Evolutionary conservation across 2,329 filamentous ascomycete species (phyloP).

Genomic region (Diaporthe citrichinensis): DNA sequence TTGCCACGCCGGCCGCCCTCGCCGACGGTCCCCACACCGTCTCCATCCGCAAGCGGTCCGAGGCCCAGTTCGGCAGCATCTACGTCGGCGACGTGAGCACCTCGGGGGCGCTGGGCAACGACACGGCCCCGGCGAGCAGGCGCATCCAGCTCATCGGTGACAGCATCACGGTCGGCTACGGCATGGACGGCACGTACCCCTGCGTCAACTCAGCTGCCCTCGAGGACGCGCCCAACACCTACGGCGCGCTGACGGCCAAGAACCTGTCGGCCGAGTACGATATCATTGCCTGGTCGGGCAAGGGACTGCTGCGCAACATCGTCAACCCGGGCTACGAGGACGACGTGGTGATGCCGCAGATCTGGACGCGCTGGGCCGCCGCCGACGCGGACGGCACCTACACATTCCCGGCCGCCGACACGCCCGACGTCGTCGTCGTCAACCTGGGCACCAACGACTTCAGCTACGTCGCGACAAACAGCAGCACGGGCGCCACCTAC

Average conservation of each 20-base stretch:
- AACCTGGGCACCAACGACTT: slow-evolving; percentile 62
- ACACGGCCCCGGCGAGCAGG: slow-evolving; percentile 45
- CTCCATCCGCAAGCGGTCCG: slow-evolving; percentile 56
- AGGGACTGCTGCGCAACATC: slow-evolving; percentile 59
- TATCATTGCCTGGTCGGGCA: slow-evolving; percentile 60
- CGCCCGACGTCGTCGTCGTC: slow-evolving; percentile 56
- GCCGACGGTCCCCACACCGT: slow-evolving; percentile 53
- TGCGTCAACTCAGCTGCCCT: slow-evolving; percentile 56
- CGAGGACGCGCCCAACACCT: slow-evolving; percentile 57
- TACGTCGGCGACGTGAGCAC: slow-evolving; percentile 48
- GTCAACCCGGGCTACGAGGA: slow-evolving; percentile 48
- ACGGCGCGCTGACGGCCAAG: slow-evolving; percentile 58
- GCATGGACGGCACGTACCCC: slow-evolving; percentile 56
- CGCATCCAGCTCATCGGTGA: slow-evolving; percentile 61
- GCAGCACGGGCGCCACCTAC: slow-evolving; percentile 1
- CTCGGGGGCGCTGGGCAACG: slow-evolving; percentile 31
- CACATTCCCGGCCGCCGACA: slow-evolving; percentile 51
- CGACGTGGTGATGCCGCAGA: slow-evolving; percentile 54
- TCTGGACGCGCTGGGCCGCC: slow-evolving; percentile 59
- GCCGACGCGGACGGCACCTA: slow-evolving; percentile 56
- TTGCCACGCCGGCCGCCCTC: slow-evolving; percentile 50
- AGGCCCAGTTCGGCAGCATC: slow-evolving; percentile 52
- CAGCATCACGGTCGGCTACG: slow-evolving; percentile 61
- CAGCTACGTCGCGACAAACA: slow-evolving; percentile 48
- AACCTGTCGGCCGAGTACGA: slow-evolving; percentile 58